Percentiles rank a stretch among this genome's conserved stretches.
Evolutionary conservation across 2,329 filamentous ascomycete genomes (phyloP).

Genomic region (Paracoccidioides lutzii): DNA sequence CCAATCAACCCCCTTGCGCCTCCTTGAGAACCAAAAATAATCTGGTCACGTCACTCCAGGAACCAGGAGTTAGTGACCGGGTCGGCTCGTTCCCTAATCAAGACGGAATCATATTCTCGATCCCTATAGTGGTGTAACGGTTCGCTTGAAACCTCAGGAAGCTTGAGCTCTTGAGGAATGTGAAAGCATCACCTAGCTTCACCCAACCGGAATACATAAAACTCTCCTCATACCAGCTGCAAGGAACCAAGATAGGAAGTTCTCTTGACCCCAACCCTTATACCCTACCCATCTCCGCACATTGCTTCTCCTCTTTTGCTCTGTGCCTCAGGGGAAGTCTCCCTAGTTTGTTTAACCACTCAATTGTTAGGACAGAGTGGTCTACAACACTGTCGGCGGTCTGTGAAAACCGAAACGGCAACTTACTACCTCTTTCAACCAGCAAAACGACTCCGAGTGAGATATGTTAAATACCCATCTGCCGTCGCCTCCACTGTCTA

Average conservation of each 20-base stretch:
- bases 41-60: constrained; percentile 1
- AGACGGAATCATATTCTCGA: constrained; percentile 2
- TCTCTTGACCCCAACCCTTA: neutral
- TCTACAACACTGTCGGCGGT: neutral
- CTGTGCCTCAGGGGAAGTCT: neutral
- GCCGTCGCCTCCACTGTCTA: constrained; percentile 11
- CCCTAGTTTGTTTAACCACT: neutral
- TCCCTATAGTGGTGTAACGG: constrained; percentile 1
- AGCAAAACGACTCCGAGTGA: neutral
- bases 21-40: neutral
- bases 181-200: neutral
- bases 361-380: neutral
- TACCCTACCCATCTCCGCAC: neutral
- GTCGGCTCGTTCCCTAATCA: constrained; percentile 2
- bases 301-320: neutral
- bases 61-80: constrained; percentile 1
- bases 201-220: constrained; percentile 1
- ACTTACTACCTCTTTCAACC: neutral
- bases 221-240: neutral
- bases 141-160: neutral
- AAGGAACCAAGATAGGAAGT: neutral
- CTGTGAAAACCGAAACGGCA: neutral
- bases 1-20: neutral
- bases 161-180: constrained; percentile 5
- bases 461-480: constrained; percentile 6